Evolutionary conservation across 2,329 filamentous ascomycete species (phyloP).

Genomic region (Myriosclerotinia duriaeana): DNA sequence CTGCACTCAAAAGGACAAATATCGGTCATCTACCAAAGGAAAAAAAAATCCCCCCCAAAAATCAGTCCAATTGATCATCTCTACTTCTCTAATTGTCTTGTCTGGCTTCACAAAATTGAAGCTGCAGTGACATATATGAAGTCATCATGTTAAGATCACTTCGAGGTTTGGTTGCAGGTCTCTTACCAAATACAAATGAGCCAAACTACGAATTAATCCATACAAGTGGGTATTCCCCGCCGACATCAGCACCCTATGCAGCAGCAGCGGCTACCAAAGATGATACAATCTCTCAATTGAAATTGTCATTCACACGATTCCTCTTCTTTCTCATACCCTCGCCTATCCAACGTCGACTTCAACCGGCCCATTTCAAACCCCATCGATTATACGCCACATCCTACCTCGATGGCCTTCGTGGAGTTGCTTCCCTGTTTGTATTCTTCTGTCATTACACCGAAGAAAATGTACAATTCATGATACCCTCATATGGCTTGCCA

Average conservation of each 20-base stretch:
- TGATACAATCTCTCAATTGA: constrained; percentile 11
- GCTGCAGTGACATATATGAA: background rate
- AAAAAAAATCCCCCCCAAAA: no score
- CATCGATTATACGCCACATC: constrained; percentile 41
- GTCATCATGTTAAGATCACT: constrained; percentile 20
- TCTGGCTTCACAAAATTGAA: constrained; percentile 3
- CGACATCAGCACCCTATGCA: background rate
- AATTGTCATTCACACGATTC: constrained; percentile 11
- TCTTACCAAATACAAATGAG: constrained; percentile 14
- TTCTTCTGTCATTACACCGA: constrained; percentile 49
- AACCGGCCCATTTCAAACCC: constrained; percentile 33
- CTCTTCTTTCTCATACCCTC: constrained; percentile 34
- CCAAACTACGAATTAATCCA: constrained; percentile 22
- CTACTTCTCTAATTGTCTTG: background rate
- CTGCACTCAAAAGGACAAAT: background rate
- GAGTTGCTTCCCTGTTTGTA: constrained; percentile 50
- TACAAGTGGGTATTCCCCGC: background rate
- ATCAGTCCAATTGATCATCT: background rate
- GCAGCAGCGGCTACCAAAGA: constrained; percentile 8
- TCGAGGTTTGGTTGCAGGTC: constrained; percentile 13
- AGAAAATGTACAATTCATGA: constrained; percentile 44
- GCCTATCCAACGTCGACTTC: constrained; percentile 40
- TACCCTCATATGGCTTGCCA: constrained; percentile 37
- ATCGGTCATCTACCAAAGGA: background rate
- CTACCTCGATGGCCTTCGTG: constrained; percentile 52